These are phyloP conservation scores for Austroboletus sp. DNA, from an alignment of 1,284 basidiomycete species.

Conservation along the genomic window DNA sequence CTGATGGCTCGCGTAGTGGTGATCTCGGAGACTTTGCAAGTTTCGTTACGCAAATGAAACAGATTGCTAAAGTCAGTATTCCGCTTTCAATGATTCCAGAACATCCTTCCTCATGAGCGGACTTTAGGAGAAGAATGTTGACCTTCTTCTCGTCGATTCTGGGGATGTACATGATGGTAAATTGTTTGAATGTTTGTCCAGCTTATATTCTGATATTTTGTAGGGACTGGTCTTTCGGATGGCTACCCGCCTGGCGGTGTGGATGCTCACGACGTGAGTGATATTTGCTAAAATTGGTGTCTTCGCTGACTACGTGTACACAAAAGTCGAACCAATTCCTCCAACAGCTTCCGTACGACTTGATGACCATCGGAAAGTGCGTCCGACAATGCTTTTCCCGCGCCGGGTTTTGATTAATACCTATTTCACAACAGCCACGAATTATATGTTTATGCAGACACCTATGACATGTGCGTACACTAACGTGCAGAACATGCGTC, in stretches of 20 bases:
- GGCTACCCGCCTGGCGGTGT: constrained; percentile 62
- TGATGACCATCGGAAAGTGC: constrained; percentile 80
- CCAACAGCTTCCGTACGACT: constrained; percentile 70
- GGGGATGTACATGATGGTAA: constrained; percentile 79
- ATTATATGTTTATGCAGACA: constrained; percentile 71
- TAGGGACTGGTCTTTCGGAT: constrained; percentile 68
- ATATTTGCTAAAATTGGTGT: neutral
- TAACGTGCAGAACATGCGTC: neutral
- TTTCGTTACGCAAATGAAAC: constrained; percentile 77
- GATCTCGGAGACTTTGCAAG: constrained; percentile 77
- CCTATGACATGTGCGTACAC: constrained; percentile 62
- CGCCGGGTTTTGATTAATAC: constrained; percentile 1
- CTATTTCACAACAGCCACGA: constrained; percentile 55
- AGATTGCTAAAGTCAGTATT: constrained; percentile 49
- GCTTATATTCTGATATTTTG: neutral
- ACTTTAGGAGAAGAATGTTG: constrained; percentile 55
- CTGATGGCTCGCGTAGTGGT: constrained; percentile 39
- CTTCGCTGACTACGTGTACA: constrained; percentile 1
- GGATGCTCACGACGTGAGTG: constrained; percentile 59
- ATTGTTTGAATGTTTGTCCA: neutral
- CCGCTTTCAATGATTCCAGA: neutral
- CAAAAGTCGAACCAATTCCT: constrained; percentile 64
- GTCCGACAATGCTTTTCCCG: neutral
- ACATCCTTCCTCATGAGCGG: constrained; percentile 1
- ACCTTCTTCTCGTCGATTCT: constrained; percentile 65